Conservation (phyloP, 805 yeast genomes). For the Lachancea sp. region DNA sequence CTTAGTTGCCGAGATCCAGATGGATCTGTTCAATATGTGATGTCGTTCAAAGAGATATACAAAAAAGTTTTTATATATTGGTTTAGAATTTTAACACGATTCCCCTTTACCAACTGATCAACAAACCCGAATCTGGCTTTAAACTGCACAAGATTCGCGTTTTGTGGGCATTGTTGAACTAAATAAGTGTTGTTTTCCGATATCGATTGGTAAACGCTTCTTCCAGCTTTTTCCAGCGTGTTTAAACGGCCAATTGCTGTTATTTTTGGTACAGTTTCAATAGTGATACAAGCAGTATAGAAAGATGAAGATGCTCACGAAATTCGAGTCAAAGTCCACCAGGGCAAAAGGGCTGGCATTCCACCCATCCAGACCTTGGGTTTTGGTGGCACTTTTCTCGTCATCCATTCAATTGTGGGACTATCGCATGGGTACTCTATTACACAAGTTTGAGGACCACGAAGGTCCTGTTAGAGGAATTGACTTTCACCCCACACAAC, state of each 20-base stretch:
- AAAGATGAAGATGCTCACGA: slow-evolving; percentile 80
- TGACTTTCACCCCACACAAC: slow-evolving; percentile 97
- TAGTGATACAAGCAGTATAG: neutral
- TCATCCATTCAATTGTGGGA: slow-evolving; percentile 99
- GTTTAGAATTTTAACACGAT: neutral
- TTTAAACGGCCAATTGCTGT: neutral
- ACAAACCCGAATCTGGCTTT: neutral
- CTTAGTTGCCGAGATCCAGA: too few species aligned
- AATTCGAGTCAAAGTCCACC: slow-evolving; percentile 95
- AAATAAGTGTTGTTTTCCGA: neutral
- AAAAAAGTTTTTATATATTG: slow-evolving; percentile 1
- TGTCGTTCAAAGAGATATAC: neutral
- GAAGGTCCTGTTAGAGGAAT: slow-evolving; percentile 97
- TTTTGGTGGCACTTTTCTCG: slow-evolving; percentile 86
- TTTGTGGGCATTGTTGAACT: neutral
- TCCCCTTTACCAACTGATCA: slow-evolving; percentile 4
- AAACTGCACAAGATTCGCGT: neutral
- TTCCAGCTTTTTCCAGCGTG: neutral
- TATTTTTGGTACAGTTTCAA: neutral
- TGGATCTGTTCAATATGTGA: too few species aligned
- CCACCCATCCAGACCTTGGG: slow-evolving; percentile 93
- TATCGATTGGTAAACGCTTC: too few species aligned
- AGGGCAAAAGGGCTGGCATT: slow-evolving; percentile 97
- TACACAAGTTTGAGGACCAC: slow-evolving; percentile 95
- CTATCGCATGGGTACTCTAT: slow-evolving; percentile 96